Evolutionary conservation across 2,329 filamentous ascomycete species (phyloP).

Genomic region (Colletotrichum scovillei): DNA sequence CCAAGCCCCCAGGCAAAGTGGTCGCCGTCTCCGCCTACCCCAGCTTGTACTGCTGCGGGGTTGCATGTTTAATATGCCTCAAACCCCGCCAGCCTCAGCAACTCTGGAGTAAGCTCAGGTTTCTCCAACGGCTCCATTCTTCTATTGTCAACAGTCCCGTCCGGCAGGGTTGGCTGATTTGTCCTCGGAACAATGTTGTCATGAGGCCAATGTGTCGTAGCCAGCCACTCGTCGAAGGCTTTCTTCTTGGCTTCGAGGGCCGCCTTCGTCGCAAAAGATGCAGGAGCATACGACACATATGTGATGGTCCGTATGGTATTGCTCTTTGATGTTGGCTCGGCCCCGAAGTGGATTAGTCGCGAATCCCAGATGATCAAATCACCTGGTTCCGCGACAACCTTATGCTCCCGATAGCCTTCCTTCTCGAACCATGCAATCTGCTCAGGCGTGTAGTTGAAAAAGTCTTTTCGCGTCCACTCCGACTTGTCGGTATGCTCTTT

Average conservation of each 20-base stretch:
- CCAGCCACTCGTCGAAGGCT: constrained; percentile 40
- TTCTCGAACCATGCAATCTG: constrained; percentile 43
- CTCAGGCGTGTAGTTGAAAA: not conserved
- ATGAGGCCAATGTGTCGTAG: constrained; percentile 47
- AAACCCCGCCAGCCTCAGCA: constrained; percentile 12
- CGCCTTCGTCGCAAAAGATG: constrained; percentile 45
- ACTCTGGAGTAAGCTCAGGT: not conserved
- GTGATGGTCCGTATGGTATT: constrained; percentile 47
- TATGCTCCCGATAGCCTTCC: constrained; percentile 44
- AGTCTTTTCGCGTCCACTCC: constrained; percentile 12
- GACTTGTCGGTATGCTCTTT: not conserved
- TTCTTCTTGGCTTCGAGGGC: constrained; percentile 32
- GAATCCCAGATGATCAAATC: constrained; percentile 51
- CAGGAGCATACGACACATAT: constrained; percentile 50
- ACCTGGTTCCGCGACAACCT: constrained; percentile 47
- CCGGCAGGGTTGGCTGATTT: constrained; percentile 33
- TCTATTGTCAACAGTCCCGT: constrained; percentile 37
- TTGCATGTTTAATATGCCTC: not conserved
- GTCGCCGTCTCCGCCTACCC: not conserved
- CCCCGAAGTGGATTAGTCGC: constrained; percentile 46
- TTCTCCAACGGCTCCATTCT: constrained; percentile 15
- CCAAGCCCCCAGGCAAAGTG: not conserved
- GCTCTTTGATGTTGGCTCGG: constrained; percentile 38
- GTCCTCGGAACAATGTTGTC: constrained; percentile 48
- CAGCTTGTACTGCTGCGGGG: not conserved